Base-by-base conservation (phyloP, 2,329 filamentous ascomycete species). In the Didymella glomerata region DNA sequence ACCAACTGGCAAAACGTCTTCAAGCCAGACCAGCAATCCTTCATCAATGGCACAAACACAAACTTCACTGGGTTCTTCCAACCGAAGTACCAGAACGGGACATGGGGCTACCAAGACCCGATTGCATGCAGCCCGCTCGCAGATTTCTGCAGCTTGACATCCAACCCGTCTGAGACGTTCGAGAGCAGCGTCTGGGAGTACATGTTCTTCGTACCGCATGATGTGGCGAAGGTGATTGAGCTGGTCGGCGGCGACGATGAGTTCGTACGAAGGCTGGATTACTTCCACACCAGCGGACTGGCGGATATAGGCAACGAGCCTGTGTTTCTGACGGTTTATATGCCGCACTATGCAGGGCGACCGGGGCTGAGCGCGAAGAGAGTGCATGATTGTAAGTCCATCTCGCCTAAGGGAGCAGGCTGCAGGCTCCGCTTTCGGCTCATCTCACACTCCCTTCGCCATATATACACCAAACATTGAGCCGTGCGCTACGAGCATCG, bases 71-170 rank as follows among this genome's bases (percentile, higher is more conserved):
- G 36, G 2, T 40, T 40, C n/a, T 40, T 40, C 36, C 36, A 40
- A 8, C 36, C 36, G 3, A 20, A 84, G 28, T 89, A 85, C 56
- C 73, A 86, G 1, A 92, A 92, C 66, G 81, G 67, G 0, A 90
- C 87, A 0, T 92, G 87, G 86, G 88, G 83, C 8, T 86, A 80
- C 54, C 89, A 92, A 71, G 84, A 92, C 64, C 89, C 90, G 1
- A 72, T 77, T 27, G 72, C 73, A 4, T 75, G 71, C 41, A 72
- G 66, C 52, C 74, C 73, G 10, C 61, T 77, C 2, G 67, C 71
- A 0, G 61, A 52, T 16, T 75, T 72, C 27, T 77, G 73, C 48
- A 73, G 72, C 0, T 52, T 77, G 20, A 76, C 75, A 7, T 67
- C 63, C 2, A 77, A 74, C 2, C 36, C 36, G 8, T 40, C 36